These are phyloP conservation scores for Boletus smithii DNA, from an alignment of 1,284 basidiomycete species.

Conservation along the genomic window DNA sequence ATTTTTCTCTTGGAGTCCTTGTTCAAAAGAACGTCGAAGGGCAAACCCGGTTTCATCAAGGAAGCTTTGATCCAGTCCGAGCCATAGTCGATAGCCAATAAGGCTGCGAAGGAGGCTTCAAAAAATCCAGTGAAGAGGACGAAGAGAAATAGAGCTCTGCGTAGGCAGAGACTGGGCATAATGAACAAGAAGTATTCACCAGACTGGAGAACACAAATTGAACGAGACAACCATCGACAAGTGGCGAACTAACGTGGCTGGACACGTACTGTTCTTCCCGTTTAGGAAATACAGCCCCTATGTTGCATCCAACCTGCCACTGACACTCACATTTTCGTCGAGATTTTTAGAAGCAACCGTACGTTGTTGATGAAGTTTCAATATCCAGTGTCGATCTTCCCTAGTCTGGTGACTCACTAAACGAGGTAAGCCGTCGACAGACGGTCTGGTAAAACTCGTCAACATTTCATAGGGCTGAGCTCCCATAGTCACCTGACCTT, in stretches of 20 bases:
- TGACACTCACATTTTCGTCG: no score
- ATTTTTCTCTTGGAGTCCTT: conserved; percentile 98
- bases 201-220: conserved; percentile 6
- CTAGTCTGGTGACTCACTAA: no score
- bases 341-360: no score
- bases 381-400: no score
- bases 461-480: no score
- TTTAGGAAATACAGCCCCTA: conserved; percentile 4
- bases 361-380: no score
- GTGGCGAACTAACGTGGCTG: conserved; percentile 25
- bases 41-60: conserved; percentile 92
- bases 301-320: no score
- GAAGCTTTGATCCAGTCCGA: conserved; percentile 95
- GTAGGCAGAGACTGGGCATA: conserved; percentile 27
- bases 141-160: conserved; percentile 29
- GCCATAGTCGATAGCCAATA: conserved; percentile 95
- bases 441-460: no score
- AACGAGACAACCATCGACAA: conserved; percentile 17
- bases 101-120: conserved; percentile 40
- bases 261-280: conserved; percentile 16
- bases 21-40: conserved; percentile 95
- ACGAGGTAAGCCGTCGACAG: no score
- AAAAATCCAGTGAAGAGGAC: conserved; percentile 24
- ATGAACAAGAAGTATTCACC: conserved; percentile 14
- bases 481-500: no score